These are phyloP conservation scores for Ophiocordyceps camponoti-leonardi DNA, from an alignment of 2,329 filamentous ascomycete species.

Conservation along the genomic window DNA sequence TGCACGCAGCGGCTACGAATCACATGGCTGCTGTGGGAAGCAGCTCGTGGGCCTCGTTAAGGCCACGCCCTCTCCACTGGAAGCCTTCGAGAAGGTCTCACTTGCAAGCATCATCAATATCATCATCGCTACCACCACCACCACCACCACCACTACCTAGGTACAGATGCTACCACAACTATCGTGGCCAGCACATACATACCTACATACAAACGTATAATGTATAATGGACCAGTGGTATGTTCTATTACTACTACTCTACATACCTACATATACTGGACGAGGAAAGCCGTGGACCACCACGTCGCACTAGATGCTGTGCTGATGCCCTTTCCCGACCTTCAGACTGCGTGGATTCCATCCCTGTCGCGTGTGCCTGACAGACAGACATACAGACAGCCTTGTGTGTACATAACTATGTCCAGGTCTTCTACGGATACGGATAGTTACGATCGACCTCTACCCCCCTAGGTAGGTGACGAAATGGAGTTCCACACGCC, in stretches of 20 bases:
- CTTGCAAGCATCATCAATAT: neutral
- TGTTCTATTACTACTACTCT: no score
- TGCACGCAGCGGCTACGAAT: constrained; percentile 1
- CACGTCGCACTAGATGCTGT: neutral
- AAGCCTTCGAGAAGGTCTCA: constrained; percentile 3
- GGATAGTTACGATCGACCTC: neutral
- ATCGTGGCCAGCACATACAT: no score
- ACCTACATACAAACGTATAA: no score
- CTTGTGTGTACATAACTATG: neutral
- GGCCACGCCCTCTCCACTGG: neutral
- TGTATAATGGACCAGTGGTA: no score
- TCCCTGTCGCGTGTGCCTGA: constrained; percentile 1
- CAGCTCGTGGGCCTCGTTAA: neutral
- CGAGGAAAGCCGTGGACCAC: neutral
- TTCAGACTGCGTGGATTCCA: neutral
- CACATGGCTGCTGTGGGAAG: constrained; percentile 1
- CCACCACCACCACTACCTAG: no score
- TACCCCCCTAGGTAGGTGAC: neutral
- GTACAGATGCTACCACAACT: no score
- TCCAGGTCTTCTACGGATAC: no score
- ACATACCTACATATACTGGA: neutral
- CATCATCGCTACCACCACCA: no score
- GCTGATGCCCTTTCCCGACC: neutral
- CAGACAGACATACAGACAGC: neutral
- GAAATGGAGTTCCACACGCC: neutral